Base-by-base conservation (phyloP, 208 protist genomes). In the Leishmania major region DNA sequence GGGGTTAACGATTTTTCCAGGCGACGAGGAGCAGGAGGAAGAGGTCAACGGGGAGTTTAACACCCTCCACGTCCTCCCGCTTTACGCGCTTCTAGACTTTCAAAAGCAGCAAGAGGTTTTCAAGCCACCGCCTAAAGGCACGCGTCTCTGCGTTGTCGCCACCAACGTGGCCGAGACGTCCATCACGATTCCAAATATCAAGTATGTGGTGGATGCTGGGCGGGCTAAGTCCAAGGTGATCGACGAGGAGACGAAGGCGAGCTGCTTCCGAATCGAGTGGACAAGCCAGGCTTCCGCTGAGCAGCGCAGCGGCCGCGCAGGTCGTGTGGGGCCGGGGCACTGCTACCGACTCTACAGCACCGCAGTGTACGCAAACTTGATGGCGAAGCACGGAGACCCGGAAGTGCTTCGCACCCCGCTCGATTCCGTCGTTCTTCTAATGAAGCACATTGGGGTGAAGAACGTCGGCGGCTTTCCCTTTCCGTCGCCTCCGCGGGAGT, bases 151-250 rank as follows among this genome's bases (percentile, higher is more conserved):
- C 78, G 98, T 99, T 51, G 93, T 99, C 17, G 97, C 99, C 37
- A 99, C 99, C 51, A 99, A 99, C 91, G 96, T 99, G 2, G 99
- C 99, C n/a, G 99, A 99, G 89, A 99, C 99, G 6, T 99, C 99
- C 72, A 91, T 99, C 37, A 99, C 99, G 1, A 99, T 99, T 77
- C 99, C 99, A 31, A 97, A 98, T 78, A 99, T 99, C 81, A 87
- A 91, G 64, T 99, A 99, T 91, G 99, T 99, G 45, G 98, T 99
- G 17, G 99, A 99, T 87, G 92, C 98, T 37, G 99, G 99, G 25
- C 96, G 99, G 59, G 96, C 95, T 49, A 99, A 99, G 88, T 96
- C 97, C 64, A 99, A 99, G 86, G 88, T 91, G 43, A 98, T 99
- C 86, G 99, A 99, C 87, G 81, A 98, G 13, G 95, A 97, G 80